Conservation (phyloP, 805 yeast genomes). For the Metschnikowia kunwiensis region DNA sequence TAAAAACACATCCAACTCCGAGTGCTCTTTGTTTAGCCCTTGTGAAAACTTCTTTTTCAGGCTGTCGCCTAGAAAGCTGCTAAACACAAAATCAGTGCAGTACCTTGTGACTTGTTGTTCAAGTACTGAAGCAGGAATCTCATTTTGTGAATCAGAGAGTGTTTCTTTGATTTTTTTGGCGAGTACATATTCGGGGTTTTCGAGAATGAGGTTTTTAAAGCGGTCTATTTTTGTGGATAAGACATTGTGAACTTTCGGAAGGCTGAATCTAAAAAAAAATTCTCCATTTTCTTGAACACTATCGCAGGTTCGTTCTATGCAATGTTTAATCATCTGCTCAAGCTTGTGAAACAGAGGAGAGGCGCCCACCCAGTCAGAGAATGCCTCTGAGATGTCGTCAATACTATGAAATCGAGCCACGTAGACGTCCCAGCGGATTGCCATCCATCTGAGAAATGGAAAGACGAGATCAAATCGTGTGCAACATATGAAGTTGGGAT, state of each 20-base stretch:
- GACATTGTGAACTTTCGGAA: conserved; percentile 34
- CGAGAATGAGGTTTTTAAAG: conserved; percentile 29
- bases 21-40: conserved; percentile 21
- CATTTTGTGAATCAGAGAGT: conserved; percentile 19
- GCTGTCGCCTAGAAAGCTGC: conserved; percentile 35
- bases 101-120: conserved; percentile 34
- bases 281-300: conserved; percentile 33
- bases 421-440: conserved; percentile 4
- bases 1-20: conserved; percentile 20
- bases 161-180: conserved; percentile 20
- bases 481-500: conserved; percentile 10
- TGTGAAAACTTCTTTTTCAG: conserved; percentile 24
- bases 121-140: conserved; percentile 36
- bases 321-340: background rate
- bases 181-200: conserved; percentile 16
- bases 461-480: conserved; percentile 14
- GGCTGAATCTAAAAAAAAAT: conserved; percentile 40
- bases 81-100: conserved; percentile 47
- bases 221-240: conserved; percentile 37
- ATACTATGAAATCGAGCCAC: conserved; percentile 13
- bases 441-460: conserved; percentile 11
- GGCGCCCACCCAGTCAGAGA: conserved; percentile 3
- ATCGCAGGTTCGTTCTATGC: conserved; percentile 27
- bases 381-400: conserved; percentile 14
- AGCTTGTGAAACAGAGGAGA: conserved; percentile 1